Base-by-base conservation (phyloP, 306 rosid species). In the Spatholobus suberectus region DNA sequence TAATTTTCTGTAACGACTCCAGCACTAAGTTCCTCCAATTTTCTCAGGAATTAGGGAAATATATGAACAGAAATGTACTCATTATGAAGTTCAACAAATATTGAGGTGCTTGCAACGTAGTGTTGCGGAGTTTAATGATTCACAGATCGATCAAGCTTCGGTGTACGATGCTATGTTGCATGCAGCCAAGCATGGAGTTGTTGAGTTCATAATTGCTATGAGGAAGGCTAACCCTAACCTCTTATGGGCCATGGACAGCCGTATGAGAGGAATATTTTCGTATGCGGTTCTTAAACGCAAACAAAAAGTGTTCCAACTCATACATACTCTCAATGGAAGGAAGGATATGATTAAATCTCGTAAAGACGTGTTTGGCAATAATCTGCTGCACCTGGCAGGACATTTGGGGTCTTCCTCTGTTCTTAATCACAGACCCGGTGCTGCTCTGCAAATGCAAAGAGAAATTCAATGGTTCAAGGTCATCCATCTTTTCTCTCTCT, bases 391-490 rank as follows among this genome's bases (percentile, higher is more conserved):
- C 46, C 32, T 79, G 5, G 83, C 77, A 3, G 83, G 23, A 26
- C 6, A 69, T 11, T 69, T 79, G 54, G 83, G 77, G 13, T 58
- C 83, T 69, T 40, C 77, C 7, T 79, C 70, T 26, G 59, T 11
- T 5, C 80, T 57, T 26, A 41, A 18, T 37, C 1, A 4, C 4
- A 81, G 67, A 23, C 10, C 20, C 1, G 74, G 67, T n/a, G 57
- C 85, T 35, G 80, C 69, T 73, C 21, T 81, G 1, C 79, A 81
- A 59, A 81, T 81, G 84, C 84, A 81, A 81, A 81, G 79, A 34
- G 79, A 73, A 62, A 1, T 62, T 73, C 80, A 73, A 35, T 81
- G 85, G 85, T 81, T 81, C 11, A 9, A 70, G 78, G 77, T 79
- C 1, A 78, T 0, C 12, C 2, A n/a, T 41, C 21, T 75, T 51